Percentiles rank a stretch among this genome's conserved stretches.
phyloP scores from a whole-genome alignment of 164 flowering plant genomes.

The Vitis amurensis region DNA sequence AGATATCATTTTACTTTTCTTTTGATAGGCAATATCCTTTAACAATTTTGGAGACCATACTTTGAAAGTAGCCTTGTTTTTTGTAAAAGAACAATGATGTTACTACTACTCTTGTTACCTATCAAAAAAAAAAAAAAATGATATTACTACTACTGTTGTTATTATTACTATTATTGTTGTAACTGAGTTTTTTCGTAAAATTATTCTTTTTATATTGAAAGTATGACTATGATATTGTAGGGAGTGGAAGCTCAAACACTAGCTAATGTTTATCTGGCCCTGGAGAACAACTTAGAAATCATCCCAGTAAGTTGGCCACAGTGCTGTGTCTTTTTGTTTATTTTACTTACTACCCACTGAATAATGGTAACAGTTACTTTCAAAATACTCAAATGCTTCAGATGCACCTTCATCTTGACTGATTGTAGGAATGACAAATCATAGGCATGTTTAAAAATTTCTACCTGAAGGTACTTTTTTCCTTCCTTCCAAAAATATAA shows the following conservation, averaged over 20 bases:
- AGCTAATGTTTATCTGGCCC: constrained; percentile 92
- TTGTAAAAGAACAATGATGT: background rate
- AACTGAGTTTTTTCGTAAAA: background rate
- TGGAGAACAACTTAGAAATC: constrained; percentile 90
- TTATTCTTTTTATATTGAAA: background rate
- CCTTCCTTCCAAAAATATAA: no score
- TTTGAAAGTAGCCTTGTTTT: background rate
- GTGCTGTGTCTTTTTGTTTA: background rate
- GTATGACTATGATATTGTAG: constrained; percentile 35
- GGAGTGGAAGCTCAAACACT: constrained; percentile 98
- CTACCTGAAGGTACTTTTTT: background rate
- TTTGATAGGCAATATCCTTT: no score
- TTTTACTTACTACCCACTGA: background rate
- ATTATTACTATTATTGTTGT: background rate
- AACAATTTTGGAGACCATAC: background rate
- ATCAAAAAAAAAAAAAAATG: no score
- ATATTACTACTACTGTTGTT: background rate
- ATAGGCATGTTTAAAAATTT: background rate
- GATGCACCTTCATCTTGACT: background rate
- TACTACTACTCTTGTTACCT: background rate
- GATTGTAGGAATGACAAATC: background rate
- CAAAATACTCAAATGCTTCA: background rate
- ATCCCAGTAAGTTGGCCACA: constrained; percentile 64
- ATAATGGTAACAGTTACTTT: background rate
- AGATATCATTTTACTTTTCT: background rate